A percentile compares a stretch with the other conserved stretches of the same genome.
These are phyloP conservation scores for Xylaria curta DNA, from an alignment of 495 filamentous ascomycete genomes.

Conservation along the genomic window DNA sequence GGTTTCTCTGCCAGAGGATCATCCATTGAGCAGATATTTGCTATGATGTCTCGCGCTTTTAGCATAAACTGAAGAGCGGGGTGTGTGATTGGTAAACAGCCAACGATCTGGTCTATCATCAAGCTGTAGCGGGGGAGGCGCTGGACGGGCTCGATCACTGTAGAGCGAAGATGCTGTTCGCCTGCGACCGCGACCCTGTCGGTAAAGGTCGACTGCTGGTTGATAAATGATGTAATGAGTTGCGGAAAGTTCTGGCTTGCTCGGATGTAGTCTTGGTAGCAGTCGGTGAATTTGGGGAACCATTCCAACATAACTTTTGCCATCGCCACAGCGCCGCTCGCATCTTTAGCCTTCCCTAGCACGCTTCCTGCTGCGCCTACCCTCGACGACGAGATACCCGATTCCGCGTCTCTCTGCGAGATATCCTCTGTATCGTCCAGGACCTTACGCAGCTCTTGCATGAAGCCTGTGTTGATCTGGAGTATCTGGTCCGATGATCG, in stretches of 20 bases:
- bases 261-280: conserved; percentile 89
- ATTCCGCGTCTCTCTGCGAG: conserved; percentile 70
- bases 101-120: conserved; percentile 92
- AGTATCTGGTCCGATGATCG: conserved; percentile 77
- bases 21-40: conserved; percentile 92
- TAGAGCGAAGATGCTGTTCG: conserved; percentile 89
- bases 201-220: conserved; percentile 80
- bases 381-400: conserved; percentile 40
- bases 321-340: conserved; percentile 74
- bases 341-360: conserved; percentile 62
- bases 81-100: conserved; percentile 80
- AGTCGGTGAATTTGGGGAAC: conserved; percentile 88
- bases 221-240: conserved; percentile 74
- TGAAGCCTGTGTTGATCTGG: conserved; percentile 77
- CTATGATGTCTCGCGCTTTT: conserved; percentile 87
- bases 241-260: conserved; percentile 84
- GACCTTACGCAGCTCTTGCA: conserved; percentile 72
- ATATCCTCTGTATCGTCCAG: conserved; percentile 85
- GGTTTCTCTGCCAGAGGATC: conserved; percentile 68
- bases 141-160: conserved; percentile 96
- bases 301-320: conserved; percentile 81
- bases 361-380: conserved; percentile 57
- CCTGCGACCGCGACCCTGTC: conserved; percentile 80
- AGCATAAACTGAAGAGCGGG: conserved; percentile 79
- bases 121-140: conserved; percentile 92